Base-by-base conservation (phyloP, 176 grass and related monocot genomes). In the Elaeis guineensis region DNA sequence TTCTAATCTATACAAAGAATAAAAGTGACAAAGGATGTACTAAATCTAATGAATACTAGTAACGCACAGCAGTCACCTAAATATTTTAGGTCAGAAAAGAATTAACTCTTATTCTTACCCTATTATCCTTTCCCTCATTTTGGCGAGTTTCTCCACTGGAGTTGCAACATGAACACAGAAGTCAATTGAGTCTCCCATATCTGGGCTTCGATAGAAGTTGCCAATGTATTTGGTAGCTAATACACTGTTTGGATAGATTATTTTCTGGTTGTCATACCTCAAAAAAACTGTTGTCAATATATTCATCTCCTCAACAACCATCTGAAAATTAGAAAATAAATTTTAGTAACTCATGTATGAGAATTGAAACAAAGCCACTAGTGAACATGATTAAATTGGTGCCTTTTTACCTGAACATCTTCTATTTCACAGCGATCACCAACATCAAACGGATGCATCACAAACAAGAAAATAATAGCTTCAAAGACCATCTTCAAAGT, bases 261-360 rank as follows among this genome's bases (percentile, higher is more conserved):
- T 69, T 70, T 97, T 97, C 50, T 87, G 74, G 65, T 97, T 97
- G 73, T 97, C 92, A n/a, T 85, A 91, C 68, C 87, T 74, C 39
- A 97, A 78, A 62, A 97, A 91, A 59, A 91, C 72, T 21, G 92
- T 97, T n/a, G 92, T 82, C 72, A 97, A 54, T 72, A 91, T 97
- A 75, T 91, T 90, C 92, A 97, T 97, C 68, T 97, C 92, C 78
- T 97, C 92, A 16, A 97, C 92, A 58, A 91, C 50, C 75, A 91
- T 69, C 92, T 97, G 69, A 25, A 70, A 50, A 61, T 67, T 12
- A 52, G 2, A 69, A 73, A 29, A 57, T 30, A 24, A 81, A 5
- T 62, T 50, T 66, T 57, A 54, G 25, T 65, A 58, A 70, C 5
- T 51, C 17, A 19, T 54, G 25, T 14, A 72, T 6, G 30, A 16